phyloP scores from a whole-genome alignment of 139 green algal species.

The Pseudopediastrum boryanum region DNA sequence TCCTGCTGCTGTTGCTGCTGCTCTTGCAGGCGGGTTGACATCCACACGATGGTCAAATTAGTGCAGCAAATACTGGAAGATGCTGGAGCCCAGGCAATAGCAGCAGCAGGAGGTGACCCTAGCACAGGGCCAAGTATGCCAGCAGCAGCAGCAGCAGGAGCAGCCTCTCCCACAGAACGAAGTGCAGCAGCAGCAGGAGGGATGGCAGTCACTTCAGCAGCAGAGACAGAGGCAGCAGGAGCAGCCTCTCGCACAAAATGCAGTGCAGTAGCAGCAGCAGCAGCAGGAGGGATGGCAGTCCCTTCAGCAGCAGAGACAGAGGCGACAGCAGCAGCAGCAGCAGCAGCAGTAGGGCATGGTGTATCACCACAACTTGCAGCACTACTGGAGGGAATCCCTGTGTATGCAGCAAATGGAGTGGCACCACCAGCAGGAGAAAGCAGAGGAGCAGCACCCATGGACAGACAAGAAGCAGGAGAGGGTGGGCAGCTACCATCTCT shows the following conservation, averaged over 20 bases:
- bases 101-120: neutral
- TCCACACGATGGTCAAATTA: neutral
- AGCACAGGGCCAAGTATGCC: neutral
- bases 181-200: neutral
- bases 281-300: neutral
- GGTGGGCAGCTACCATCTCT: too few species aligned
- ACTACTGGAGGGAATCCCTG: neutral
- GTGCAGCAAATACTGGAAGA: conserved; percentile 7
- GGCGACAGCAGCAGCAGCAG: neutral
- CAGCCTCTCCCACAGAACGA: neutral
- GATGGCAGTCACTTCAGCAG: neutral
- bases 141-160: neutral
- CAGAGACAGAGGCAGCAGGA: neutral
- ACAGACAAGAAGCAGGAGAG: neutral
- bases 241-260: too few species aligned
- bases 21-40: conserved; percentile 26
- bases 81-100: too few species aligned
- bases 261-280: neutral
- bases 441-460: neutral
- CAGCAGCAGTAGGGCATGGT: neutral
- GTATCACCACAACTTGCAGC: neutral
- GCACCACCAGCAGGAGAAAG: neutral
- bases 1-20: conserved; percentile 41
- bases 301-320: neutral
- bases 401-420: neutral